Evolutionary conservation across 805 yeast genomes (phyloP), one percentile per base, ranked within the genome.

Genomic region (Yamadazyma takamatsuzukensis): DNA sequence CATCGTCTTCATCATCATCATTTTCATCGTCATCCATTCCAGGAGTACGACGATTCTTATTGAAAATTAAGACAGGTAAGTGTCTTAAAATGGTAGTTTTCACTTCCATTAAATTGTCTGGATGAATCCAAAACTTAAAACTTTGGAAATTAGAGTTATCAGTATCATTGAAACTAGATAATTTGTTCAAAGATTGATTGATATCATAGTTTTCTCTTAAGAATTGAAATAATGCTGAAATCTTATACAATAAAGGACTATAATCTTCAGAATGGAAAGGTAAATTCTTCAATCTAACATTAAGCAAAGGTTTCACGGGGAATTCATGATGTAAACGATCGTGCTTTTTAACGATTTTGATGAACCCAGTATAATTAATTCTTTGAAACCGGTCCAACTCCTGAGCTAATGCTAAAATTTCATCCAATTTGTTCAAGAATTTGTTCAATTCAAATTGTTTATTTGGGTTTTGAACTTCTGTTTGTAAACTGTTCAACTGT

Each of bases 181-280:
- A 52, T 45, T 68, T 72, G 21, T 66, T 64, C 44, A 74, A 63
- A 0, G 75, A 59, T 42, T 65, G 68, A 41, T 70, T 67, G 25
- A 74, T 55, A 39, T 69, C 72, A 45, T 74, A 67, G 59, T 83
- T 86, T 45, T 83, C 90, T 56, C 95, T 75, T 47, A 89, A 65
- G 40, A 85, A 81, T 36, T 85, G 80, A 67, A 85, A 93, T 32
- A 90, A 66, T 7, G 81, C 74, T 7, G 96, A 84, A 30, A 83
- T 74, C 53, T 90, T 80, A 69, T 82, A 84, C 45, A 90, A 65
- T 39, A 90, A 69, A 2, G 98, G 97, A 30, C 94, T 82, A 59
- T 90, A 87, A 63, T 90, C 97, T 64, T 90, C 98, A 13, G 88
- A 76, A 59, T 90, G 93, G 71, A 89, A 83, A 2, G 97, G 97